Evolutionary conservation across 179 eudicot genomes (phyloP), one percentile per base, ranked within the genome.

Genomic region (Corrigiola litoralis): DNA sequence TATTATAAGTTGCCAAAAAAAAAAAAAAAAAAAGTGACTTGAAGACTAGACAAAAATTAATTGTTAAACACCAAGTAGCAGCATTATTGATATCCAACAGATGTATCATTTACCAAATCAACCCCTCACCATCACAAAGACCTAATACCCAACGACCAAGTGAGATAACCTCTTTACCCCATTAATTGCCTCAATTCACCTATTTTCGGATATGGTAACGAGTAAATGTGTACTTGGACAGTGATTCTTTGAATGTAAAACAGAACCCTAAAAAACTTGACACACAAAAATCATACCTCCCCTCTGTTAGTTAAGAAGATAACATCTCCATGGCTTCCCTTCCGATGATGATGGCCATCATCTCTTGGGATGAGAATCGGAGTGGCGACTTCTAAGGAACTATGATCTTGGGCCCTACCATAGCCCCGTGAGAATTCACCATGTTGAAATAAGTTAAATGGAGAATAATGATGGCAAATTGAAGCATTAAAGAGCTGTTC

Each of bases 401-500:
- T 82, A 36, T 68, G 58, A 75, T 91, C 97, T 57, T 46, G 70
- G 64, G 70, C 59, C 61, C 80, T 84, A 28, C 97, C 86, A 75
- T 79, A 85, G 66, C 80, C 79, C 67, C 95, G 89, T n/a, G 92
- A 79, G 56, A 83, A 80, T 33, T 94, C 99, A 65, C 89, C 96
- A 65, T 91, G 90, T 56, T 82, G 92, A 68, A 85, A 88, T 42
- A 91, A 74, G 68, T 85, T 88, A 65, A 91, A 84, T 66, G 84
- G 90, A 61, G 92, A 74, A 68, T 84, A 71, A 78, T 84, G 86
- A 71, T 85, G 99, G 65, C 99, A 95, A 31, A 95, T 95, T 21
- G 99, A 91, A 66, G 91, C 99, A 85, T 95, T 95, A 53, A 95
- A 95, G n/a, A 95, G 96, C 65, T 91, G 97, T 72, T 91, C 97